A percentile compares a stretch with the other conserved stretches of the same genome.
Conservation (phyloP, 768 basidiomycete genomes). For the Xanthoconium stramineum region DNA sequence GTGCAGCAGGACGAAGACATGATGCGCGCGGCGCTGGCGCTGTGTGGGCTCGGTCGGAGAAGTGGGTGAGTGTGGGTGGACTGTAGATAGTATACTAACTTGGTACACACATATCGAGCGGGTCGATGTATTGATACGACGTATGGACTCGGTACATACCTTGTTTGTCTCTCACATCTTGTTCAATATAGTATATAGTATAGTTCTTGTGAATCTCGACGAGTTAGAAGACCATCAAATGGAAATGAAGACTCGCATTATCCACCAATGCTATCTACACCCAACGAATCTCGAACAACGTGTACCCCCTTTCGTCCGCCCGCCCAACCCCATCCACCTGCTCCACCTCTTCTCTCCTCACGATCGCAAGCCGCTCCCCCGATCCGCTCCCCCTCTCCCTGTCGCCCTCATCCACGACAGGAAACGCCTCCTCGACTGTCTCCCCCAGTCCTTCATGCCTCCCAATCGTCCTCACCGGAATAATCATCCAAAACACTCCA, state of each 20-base stretch:
- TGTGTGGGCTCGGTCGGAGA: conserved; percentile 52
- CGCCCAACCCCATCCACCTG: conserved; percentile 57
- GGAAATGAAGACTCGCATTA: neutral
- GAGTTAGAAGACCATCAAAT: no score
- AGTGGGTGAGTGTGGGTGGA: conserved; percentile 7
- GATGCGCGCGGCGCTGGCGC: conserved; percentile 65
- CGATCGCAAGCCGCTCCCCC: conserved; percentile 40
- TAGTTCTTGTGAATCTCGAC: neutral
- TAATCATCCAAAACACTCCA: conserved; percentile 71
- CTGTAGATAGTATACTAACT: conserved; percentile 9
- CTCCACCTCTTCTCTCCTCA: conserved; percentile 45
- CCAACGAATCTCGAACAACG: conserved; percentile 71
- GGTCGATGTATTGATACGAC: neutral
- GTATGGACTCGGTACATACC: conserved; percentile 2
- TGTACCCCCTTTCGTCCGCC: conserved; percentile 69
- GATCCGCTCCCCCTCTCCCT: neutral
- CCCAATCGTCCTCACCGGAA: conserved; percentile 63
- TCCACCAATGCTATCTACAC: neutral
- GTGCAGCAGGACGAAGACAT: conserved; percentile 54
- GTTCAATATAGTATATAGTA: neutral
- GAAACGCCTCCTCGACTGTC: conserved; percentile 58
- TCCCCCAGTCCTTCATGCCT: conserved; percentile 56
- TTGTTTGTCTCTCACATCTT: neutral
- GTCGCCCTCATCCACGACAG: conserved; percentile 3
- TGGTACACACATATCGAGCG: conserved; percentile 9